Conservation (phyloP, 192 early-diverging fungal species). For the Mortierella antarctica region DNA sequence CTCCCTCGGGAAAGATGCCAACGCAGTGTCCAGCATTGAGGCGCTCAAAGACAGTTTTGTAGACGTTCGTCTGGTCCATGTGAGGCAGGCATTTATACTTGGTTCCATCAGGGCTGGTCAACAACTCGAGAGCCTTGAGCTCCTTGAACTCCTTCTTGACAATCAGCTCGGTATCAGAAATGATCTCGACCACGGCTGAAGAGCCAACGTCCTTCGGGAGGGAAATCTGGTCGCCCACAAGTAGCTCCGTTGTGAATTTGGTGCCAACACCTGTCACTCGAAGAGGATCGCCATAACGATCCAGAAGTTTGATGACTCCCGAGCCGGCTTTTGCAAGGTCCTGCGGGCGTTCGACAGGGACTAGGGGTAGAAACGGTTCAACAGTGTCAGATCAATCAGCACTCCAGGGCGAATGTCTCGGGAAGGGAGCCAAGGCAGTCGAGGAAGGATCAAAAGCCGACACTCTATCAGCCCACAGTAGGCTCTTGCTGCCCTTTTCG, state of each 20-base stretch:
- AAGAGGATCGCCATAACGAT: constrained; percentile 73
- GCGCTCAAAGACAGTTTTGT: constrained; percentile 82
- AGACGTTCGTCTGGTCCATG: constrained; percentile 91
- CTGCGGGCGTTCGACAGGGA: constrained; percentile 94
- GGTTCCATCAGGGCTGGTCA: constrained; percentile 69
- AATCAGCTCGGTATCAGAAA: constrained; percentile 84
- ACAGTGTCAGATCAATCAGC: no score
- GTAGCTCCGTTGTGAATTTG: constrained; percentile 73
- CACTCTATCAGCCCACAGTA: no score
- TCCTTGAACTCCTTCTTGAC: constrained; percentile 85
- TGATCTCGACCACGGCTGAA: constrained; percentile 79
- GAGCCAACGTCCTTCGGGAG: constrained; percentile 70
- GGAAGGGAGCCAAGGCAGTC: no score
- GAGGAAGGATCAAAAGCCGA: no score
- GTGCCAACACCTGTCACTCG: constrained; percentile 77
- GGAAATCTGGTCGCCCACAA: constrained; percentile 70
- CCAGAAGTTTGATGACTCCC: constrained; percentile 76
- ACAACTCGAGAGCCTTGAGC: constrained; percentile 67
- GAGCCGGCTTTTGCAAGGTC: constrained; percentile 80
- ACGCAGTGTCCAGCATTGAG: constrained; percentile 81
- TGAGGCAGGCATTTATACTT: constrained; percentile 80
- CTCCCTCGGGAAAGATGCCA: constrained; percentile 99
- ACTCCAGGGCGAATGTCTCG: no score
- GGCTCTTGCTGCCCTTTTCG: no score
- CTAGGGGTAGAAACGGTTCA: constrained; percentile 42